Evolutionary conservation across 768 basidiomycete species (phyloP), one percentile per base, ranked within the genome.

Genomic region (Pisolithus tinctorius): DNA sequence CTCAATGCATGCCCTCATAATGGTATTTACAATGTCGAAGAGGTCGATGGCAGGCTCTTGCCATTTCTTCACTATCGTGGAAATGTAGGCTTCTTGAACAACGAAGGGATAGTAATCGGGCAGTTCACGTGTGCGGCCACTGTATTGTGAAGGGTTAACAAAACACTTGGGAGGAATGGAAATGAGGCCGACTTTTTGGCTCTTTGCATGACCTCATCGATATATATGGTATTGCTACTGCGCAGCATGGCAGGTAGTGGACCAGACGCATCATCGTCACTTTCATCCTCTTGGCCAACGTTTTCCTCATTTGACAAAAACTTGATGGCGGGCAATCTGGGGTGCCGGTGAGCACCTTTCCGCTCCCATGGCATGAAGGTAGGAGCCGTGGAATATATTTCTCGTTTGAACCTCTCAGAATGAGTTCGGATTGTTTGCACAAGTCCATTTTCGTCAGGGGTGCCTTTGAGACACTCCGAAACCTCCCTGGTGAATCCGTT

Each of bases 81-180:
- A 48, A 47, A 88, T 83, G 53, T 77, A 83, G 0, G 63, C 59
- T 9, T 71, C 63, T 45, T 81, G 78, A 0, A 88, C 81, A 0
- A 81, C 68, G 53, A 82, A 87, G 0, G 86, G 85, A 53, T 80
- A 84, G 53, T 77, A 75, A 13, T 78, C 82, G 0, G 85, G 86
- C 0, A 88, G 73, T 57, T 88, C 86, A 1, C 88, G 78, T 1
- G 85, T 83, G 4, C 82, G 75, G 1, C 86, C 79, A 20, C 88
- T 89, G 51, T 16, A 36, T 30, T 47, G 39, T 14, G 26, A 47
- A 16, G 25, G 31, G 17, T 11, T 31, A 26, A 17, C 11, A 17
- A 3, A 0, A 16, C 8, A 31, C 4, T 2, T 6, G 17, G 2
- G 16, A 14, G 8, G 8, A 30, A 13, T 20, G 25, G 9, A 20